phyloP scores from a whole-genome alignment of 768 basidiomycete genomes.

The Lentinus tigrinus region DNA sequence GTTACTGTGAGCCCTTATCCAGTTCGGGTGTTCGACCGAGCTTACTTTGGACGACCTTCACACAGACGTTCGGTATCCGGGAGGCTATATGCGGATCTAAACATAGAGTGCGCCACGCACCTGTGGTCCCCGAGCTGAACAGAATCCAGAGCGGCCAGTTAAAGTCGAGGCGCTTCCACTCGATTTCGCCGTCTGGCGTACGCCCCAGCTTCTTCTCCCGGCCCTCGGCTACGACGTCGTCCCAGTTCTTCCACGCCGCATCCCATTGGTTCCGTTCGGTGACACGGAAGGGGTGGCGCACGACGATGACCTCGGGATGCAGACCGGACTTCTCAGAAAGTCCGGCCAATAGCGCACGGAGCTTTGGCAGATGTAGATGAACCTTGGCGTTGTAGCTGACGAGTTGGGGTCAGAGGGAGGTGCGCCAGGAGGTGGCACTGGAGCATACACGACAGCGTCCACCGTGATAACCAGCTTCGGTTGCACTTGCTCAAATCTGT shows the following conservation, averaged over 20 bases:
- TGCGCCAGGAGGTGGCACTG: background rate
- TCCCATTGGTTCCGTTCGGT: slow-evolving; percentile 40
- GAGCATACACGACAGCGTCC: slow-evolving; percentile 63
- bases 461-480: slow-evolving; percentile 73
- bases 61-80: slow-evolving; percentile 9
- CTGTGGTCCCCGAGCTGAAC: slow-evolving; percentile 84
- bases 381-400: slow-evolving; percentile 69
- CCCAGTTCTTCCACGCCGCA: slow-evolving; percentile 53
- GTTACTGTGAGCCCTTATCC: slow-evolving; percentile 1
- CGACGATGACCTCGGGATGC: slow-evolving; percentile 55
- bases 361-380: slow-evolving; percentile 65
- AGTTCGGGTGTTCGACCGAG: slow-evolving; percentile 13
- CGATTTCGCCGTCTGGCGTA: slow-evolving; percentile 55
- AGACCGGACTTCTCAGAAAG: slow-evolving; percentile 39
- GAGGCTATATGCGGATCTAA: background rate
- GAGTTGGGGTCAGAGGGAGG: background rate
- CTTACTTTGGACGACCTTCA: slow-evolving; percentile 52
- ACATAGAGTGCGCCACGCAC: slow-evolving; percentile 30
- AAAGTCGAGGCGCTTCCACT: slow-evolving; percentile 61
- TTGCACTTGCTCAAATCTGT: slow-evolving; percentile 75
- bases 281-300: slow-evolving; percentile 40
- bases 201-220: slow-evolving; percentile 45
- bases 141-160: slow-evolving; percentile 85
- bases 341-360: slow-evolving; percentile 54
- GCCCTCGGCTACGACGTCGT: slow-evolving; percentile 50